Evolutionary conservation across 768 basidiomycete genomes (phyloP), one percentile per base, ranked within the genome.

Genomic region (Macrolepiota albuminosa): DNA sequence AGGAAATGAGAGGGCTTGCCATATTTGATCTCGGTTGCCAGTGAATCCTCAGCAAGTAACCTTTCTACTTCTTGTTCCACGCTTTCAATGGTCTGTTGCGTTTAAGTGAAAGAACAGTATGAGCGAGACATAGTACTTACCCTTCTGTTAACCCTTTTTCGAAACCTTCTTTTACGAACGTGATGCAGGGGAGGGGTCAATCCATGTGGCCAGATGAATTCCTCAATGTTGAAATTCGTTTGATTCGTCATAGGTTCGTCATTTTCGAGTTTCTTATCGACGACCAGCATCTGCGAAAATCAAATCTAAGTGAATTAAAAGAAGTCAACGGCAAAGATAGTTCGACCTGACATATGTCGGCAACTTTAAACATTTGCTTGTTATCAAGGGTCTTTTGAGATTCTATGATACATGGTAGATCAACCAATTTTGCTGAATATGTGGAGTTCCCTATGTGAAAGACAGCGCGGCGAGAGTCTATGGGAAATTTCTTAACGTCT

Each of bases 351-450:
- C 92, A 96, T 75, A 99, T 96, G 71, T 99, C 97, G 42, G 95
- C 95, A 6, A 95, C 92, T 73, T 99, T 99, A 80, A 98, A 97
- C 85, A 97, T 89, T 69, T 97, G 94, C 71, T 95, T 94, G 71
- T 88, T 91, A 73, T 98, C 97, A 53, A 96, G 73, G 2, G 96
- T 94, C 79, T 98, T 98, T 73, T 98, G 95, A 13, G 92, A 85
- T 69, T 99, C 97, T 63, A 95, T 81, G 54, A 99, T 84, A 72
- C 91, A 92, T 2, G 97, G 97, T 48, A 99, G 77, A 72, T 99
- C 97, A 59, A 98, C 97, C 26, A 99, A 83, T 73, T 98, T 98
- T 24, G 96, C 85, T 33, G 91, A 84, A 70, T 95, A 96, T 0
- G 84, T 79, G 55, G 80, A 85, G 60, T 86, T 86, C 11, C 88